Evolutionary conservation across 306 rosid genomes (phyloP).

Genomic region (Lotus japonicus): DNA sequence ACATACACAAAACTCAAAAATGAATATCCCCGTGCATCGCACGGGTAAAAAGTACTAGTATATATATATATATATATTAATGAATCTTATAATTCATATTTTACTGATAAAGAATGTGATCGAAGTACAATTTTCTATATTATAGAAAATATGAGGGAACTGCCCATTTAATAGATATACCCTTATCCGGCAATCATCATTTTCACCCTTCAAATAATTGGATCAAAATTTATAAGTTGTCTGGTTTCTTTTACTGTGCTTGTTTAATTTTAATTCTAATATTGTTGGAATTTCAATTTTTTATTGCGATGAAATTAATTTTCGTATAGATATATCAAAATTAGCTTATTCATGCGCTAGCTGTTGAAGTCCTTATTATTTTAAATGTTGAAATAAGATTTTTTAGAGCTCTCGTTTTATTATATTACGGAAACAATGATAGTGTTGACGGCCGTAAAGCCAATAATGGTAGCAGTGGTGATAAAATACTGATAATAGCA

Average conservation of each 20-base stretch:
- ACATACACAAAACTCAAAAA: no score
- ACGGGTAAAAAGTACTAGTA: no score
- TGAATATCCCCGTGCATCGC: no score
- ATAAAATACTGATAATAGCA: background rate
- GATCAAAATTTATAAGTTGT: background rate
- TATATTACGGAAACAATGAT: background rate
- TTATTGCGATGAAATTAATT: background rate
- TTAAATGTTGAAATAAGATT: background rate
- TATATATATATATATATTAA: no score
- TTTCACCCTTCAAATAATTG: conserved; percentile 25
- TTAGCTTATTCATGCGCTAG: background rate
- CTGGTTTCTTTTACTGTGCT: background rate
- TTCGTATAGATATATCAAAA: background rate
- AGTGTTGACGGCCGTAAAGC: background rate
- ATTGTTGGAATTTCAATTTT: background rate
- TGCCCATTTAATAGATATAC: background rate
- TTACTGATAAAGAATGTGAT: no score
- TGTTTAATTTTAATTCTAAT: background rate
- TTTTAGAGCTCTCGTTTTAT: background rate
- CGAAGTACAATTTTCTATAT: no score
- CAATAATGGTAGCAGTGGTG: conserved; percentile 18
- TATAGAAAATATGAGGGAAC: no score
- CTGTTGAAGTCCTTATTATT: background rate
- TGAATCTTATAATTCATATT: no score
- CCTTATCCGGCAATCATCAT: conserved; percentile 2